Base-by-base conservation (phyloP, 2,329 filamentous ascomycete species). In the Botrytis galanthina region DNA sequence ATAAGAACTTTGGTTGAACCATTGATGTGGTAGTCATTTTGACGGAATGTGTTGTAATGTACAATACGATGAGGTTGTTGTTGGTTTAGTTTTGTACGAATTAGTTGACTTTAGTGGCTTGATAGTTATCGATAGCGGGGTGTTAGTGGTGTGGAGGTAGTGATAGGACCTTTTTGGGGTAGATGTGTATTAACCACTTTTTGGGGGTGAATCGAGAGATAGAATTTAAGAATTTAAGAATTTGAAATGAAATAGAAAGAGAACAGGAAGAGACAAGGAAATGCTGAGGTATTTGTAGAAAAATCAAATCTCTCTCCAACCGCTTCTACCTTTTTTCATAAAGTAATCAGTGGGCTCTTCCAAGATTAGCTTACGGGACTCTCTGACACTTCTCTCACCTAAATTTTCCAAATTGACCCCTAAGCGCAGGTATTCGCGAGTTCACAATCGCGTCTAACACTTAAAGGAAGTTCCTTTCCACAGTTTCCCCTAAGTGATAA, bases 1-100 rank as follows among this genome's bases (percentile, higher is more conserved):
- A 87, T 78, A 98, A 91, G 85, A 98, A 98, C 81, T 92, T 94
- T 73, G 79, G 78, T 59, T 80, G 73, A 71, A 81, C 73, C 79
- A 81, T 81, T 48, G 79, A 80, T 39, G 78, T 78, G 51, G 79
- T 81, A 42, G 79, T 78, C 80, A 81, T 81, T 61, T 35, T 79
- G 75, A 67, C 64, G 32, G 60, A 48, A 35, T n/a, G 26, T 71
- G 10, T 68, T 29, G 16, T 2, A 10, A 18, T 44, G n/a, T 57
- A 32, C 35, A 62, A 35, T 54, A 44, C 44, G 42, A 44, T 68
- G 60, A n/a, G 51, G 71, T 66, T 35, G 10, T 6, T 60, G 46
- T 37, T 61, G 68, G 44, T 37, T 61, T 69, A 51, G 42, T 26
- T 64, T 26, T 26, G 26, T 48, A 26, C 16, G 22, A 35, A 35